A percentile compares a stretch with the other conserved stretches of the same genome.
Conservation (phyloP, 2,329 filamentous ascomycete genomes). For the Apiospora arundinis region DNA sequence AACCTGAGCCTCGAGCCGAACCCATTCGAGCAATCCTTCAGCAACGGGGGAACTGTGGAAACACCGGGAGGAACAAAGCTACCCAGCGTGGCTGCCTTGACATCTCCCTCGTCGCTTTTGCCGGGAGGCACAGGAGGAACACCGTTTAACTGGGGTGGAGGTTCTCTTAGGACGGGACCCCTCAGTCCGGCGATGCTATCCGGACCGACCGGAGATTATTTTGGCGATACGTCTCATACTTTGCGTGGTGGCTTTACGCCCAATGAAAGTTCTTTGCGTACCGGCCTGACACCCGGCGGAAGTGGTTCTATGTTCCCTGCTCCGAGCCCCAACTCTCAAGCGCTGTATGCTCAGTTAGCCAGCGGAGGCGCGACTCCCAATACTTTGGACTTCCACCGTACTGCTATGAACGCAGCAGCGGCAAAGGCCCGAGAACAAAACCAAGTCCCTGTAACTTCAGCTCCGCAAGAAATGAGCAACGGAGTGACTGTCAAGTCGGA, state of each 20-base stretch:
- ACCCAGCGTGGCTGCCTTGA: conserved; percentile 87
- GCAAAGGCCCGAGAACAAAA: conserved; percentile 58
- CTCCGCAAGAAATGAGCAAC: conserved; percentile 58
- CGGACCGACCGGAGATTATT: conserved; percentile 86
- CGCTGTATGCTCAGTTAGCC: conserved; percentile 78
- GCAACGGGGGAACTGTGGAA: conserved; percentile 67
- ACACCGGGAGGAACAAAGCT: conserved; percentile 85
- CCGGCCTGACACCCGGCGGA: conserved; percentile 90
- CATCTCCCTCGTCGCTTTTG: conserved; percentile 84
- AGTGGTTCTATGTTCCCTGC: conserved; percentile 97
- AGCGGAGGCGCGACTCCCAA: conserved; percentile 86
- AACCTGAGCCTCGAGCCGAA: conserved; percentile 85
- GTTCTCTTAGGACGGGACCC: conserved; percentile 88
- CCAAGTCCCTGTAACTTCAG: conserved; percentile 44
- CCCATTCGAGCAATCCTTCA: conserved; percentile 96
- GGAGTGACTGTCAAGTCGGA: conserved; percentile 53
- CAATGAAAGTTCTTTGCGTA: conserved; percentile 92
- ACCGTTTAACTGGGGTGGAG: conserved; percentile 79
- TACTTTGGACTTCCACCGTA: conserved; percentile 93
- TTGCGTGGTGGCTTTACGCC: conserved; percentile 89
- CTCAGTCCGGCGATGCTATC: conserved; percentile 97
- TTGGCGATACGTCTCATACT: conserved; percentile 74
- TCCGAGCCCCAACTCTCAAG: conserved; percentile 85
- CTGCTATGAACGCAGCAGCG: conserved; percentile 81
- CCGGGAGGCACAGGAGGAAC: conserved; percentile 77